Conservation (phyloP, 352 stramenopile genomes). For the Globisporangium parvum region DNA sequence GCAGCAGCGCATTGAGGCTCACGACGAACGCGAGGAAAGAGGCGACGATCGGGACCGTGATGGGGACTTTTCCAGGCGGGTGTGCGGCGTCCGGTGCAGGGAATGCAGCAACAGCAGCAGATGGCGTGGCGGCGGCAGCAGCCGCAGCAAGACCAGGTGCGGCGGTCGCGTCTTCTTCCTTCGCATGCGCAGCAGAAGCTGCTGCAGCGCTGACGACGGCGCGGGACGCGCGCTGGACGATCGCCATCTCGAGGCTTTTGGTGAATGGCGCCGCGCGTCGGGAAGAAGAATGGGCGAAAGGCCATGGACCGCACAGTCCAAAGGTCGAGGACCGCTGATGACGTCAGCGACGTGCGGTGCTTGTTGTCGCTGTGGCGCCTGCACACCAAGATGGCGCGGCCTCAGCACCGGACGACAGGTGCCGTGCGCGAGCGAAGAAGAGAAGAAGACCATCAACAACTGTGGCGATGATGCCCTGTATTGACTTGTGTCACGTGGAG, state of each 20-base stretch:
- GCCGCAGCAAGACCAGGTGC: not conserved
- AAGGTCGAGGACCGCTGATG: too few relatives aligned
- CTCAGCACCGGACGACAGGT: too few relatives aligned
- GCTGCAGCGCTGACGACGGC: too few relatives aligned
- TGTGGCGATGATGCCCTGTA: too few relatives aligned
- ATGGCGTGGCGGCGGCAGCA: not conserved
- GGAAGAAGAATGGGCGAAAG: too few relatives aligned
- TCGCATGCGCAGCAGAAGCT: not conserved
- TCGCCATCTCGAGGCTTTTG: slow-evolving; percentile 3
- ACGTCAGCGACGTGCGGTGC: too few relatives aligned
- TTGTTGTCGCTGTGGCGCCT: too few relatives aligned
- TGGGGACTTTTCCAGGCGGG: slow-evolving; percentile 3
- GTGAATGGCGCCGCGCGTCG: not conserved
- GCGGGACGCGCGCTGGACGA: not conserved
- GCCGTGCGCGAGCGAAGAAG: too few relatives aligned
- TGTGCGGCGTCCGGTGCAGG: not conserved
- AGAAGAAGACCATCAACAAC: too few relatives aligned
- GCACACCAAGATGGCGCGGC: too few relatives aligned
- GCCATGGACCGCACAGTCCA: too few relatives aligned
- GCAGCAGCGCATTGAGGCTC: slow-evolving; percentile 21
- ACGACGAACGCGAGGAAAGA: slow-evolving; percentile 18
- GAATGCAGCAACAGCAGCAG: not conserved
- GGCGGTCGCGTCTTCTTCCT: not conserved
- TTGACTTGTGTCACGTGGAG: too few relatives aligned
- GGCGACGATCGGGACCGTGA: slow-evolving; percentile 4